Conservation (phyloP, 2,329 filamentous ascomycete genomes). For the Teratosphaeria nubilosa region DNA sequence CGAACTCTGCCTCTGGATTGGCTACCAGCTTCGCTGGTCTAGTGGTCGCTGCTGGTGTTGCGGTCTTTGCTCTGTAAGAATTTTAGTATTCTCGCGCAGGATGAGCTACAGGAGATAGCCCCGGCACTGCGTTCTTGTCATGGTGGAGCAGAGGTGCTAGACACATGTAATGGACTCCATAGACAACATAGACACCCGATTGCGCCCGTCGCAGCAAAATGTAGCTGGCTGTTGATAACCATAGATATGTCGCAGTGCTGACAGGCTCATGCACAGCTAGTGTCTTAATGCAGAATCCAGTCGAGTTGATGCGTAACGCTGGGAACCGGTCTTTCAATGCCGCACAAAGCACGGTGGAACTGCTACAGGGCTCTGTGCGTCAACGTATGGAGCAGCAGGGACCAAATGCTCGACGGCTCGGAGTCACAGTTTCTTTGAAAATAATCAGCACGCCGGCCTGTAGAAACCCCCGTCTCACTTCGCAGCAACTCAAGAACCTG, state of each 20-base stretch:
- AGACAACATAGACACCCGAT: background rate
- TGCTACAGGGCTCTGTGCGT: too few relatives aligned
- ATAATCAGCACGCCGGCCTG: too few relatives aligned
- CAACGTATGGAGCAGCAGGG: too few relatives aligned
- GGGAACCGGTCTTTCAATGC: too few relatives aligned
- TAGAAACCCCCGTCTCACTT: too few relatives aligned
- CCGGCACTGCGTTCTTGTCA: too few relatives aligned
- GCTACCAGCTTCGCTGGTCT: conserved; percentile 31
- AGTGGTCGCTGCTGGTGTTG: conserved; percentile 29
- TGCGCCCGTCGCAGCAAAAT: background rate
- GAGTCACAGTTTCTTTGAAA: too few relatives aligned
- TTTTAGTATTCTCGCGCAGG: background rate
- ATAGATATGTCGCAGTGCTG: background rate
- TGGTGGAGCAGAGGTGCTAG: background rate
- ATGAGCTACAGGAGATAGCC: background rate
- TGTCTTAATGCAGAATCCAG: background rate
- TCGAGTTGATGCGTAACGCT: too few relatives aligned
- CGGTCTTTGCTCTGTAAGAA: conserved; percentile 27
- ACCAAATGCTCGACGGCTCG: too few relatives aligned
- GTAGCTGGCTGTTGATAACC: background rate
- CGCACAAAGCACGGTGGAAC: too few relatives aligned
- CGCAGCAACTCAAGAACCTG: too few relatives aligned
- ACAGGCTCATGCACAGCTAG: background rate
- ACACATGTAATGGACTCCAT: background rate
- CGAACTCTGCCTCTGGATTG: conserved; percentile 15